Base-by-base conservation (phyloP, 192 early-diverging fungal genomes). In the Coemansia sp. region DNA sequence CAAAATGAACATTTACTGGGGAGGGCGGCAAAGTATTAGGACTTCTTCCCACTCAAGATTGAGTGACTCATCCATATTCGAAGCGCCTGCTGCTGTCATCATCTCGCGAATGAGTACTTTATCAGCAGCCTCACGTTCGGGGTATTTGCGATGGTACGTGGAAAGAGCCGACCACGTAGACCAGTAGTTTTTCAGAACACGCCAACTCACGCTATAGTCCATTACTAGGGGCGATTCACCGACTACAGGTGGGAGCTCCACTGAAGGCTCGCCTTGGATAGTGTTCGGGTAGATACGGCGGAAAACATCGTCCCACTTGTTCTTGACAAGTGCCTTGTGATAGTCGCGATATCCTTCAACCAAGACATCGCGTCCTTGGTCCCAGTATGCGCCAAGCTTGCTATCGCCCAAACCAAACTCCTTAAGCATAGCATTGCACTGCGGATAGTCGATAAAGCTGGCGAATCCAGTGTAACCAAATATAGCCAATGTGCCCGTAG, bases 401-500 rank as follows among this genome's bases (percentile, higher is more conserved):
- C 50, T 59, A 8, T 59, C 21, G 21, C 65, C 13, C 6, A 61
- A 9, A 3, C 64, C 74, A 68, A 69, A 73, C 17, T 81, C 65
- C 48, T 63, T 72, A 8, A 81, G 56, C 44, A 79, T 62, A 35
- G n/a, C 19, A 41, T 75, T 66, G 36, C 74, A 78, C 60, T 77
- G 77, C 11, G 82, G 82, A n/a, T 84, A 79, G 35, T 75, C 69
- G 35, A 60, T 44, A 63, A 79, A 77, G 42, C 66, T 62, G 2
- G 53, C 65, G 31, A 84, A 66, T 0, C 77, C 79, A 3, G 68
- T 63, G 64, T 80, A 85, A 1, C 78, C 70, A 59, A 85, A 71
- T 9, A 85, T 85, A 2, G 66, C 83, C 37, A 85, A 42, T 1
- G 78, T 78, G 2, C 78, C 78, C 3, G 31, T 66, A 2, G 78